phyloP scores from a whole-genome alignment of 257 asterid genomes.

The Rehmannia glutinosa region DNA sequence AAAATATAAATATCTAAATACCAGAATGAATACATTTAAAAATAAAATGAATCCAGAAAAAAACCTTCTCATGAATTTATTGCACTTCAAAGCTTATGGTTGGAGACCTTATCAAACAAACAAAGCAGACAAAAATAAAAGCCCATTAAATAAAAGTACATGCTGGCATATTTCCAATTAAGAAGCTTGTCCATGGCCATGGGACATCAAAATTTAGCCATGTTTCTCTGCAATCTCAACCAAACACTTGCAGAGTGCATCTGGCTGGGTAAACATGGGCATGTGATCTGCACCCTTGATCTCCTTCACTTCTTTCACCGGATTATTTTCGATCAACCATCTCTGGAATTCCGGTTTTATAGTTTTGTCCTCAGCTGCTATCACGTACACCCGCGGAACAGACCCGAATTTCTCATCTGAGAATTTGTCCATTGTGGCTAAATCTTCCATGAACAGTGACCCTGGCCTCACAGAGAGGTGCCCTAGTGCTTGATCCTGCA shows the following conservation, averaged over 20 bases:
- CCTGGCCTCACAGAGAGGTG: constrained; percentile 47
- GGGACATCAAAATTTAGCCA: constrained; percentile 4
- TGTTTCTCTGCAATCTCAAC: constrained; percentile 37
- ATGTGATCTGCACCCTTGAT: constrained; percentile 61
- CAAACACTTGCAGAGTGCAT: constrained; percentile 37
- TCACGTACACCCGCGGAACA: constrained; percentile 42
- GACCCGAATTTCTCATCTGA: constrained; percentile 49
- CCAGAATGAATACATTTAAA: too few species aligned
- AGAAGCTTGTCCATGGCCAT: neutral
- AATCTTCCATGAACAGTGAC: constrained; percentile 53
- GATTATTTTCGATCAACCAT: constrained; percentile 53
- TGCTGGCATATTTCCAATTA: neutral
- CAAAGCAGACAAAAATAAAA: neutral
- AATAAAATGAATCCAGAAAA: too few species aligned
- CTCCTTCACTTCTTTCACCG: constrained; percentile 53
- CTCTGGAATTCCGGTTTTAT: constrained; percentile 43
- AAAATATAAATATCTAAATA: too few species aligned
- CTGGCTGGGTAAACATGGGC: constrained; percentile 60
- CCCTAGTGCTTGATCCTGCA: constrained; percentile 48
- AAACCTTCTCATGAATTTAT: too few species aligned
- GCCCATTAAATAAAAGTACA: neutral
- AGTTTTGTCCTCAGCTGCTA: constrained; percentile 44
- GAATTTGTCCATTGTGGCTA: constrained; percentile 35
- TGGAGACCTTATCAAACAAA: too few species aligned
- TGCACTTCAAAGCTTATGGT: too few species aligned